Evolutionary conservation across 225 moss, liverwort and hornwort genomes (phyloP).

Genomic region (Marchantia polymorpha): DNA sequence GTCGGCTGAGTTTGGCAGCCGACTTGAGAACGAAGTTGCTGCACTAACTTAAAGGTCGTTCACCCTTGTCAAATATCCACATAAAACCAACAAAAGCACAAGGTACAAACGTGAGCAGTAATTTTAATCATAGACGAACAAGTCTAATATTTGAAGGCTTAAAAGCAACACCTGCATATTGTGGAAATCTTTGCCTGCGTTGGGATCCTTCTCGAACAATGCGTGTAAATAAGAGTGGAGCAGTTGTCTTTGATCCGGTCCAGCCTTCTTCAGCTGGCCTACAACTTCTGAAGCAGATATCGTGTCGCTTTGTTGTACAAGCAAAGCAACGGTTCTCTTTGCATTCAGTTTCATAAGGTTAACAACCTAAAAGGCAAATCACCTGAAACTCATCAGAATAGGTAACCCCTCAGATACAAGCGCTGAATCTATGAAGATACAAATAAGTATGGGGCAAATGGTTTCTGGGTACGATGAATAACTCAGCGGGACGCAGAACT

Average conservation of each 20-base stretch:
- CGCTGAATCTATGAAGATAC: background rate
- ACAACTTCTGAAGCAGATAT: constrained; percentile 82
- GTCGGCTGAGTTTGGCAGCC: background rate
- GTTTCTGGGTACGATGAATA: background rate
- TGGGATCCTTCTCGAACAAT: constrained; percentile 91
- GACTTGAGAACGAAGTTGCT: background rate
- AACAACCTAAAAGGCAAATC: constrained; percentile 57
- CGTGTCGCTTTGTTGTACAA: constrained; percentile 70
- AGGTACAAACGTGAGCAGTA: background rate
- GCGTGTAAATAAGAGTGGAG: constrained; percentile 87
- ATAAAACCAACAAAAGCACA: background rate
- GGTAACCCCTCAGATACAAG: background rate
- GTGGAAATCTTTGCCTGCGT: constrained; percentile 86
- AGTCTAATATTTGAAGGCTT: background rate
- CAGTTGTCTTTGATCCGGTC: constrained; percentile 56
- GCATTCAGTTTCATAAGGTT: constrained; percentile 81
- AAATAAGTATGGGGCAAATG: background rate
- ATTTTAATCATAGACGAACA: background rate
- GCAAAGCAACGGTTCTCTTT: constrained; percentile 77
- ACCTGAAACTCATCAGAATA: background rate
- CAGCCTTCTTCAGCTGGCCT: constrained; percentile 72
- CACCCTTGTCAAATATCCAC: background rate
- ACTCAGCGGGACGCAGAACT: background rate
- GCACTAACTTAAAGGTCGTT: background rate
- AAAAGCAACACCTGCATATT: constrained; percentile 66